phyloP scores from a whole-genome alignment of 805 yeast genomes.

The Scheffersomyces coipomensis region DNA sequence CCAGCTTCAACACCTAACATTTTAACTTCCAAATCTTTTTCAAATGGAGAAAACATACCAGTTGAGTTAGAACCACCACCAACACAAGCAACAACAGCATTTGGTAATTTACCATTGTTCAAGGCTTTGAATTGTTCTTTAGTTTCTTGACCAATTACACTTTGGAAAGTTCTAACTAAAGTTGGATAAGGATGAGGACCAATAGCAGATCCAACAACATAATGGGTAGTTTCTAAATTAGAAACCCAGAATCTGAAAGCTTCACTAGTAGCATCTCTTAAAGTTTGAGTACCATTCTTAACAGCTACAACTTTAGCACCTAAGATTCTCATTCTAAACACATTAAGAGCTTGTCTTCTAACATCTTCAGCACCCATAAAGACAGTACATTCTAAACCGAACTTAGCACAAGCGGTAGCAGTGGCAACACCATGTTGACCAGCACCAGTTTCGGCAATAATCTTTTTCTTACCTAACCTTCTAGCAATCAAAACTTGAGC shows the following conservation, averaged over 20 bases:
- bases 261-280: conserved; percentile 97
- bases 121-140: conserved; percentile 82
- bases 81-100: conserved; percentile 96
- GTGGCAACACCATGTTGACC: conserved; percentile 95
- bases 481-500: conserved; percentile 80
- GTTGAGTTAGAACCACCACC: conserved; percentile 99
- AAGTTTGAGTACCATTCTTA: conserved; percentile 89
- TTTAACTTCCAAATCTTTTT: conserved; percentile 71
- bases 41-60: conserved; percentile 95
- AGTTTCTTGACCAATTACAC: conserved; percentile 93
- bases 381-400: conserved; percentile 90
- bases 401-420: conserved; percentile 89
- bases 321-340: conserved; percentile 92
- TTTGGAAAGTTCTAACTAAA: conserved; percentile 96
- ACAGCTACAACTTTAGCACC: conserved; percentile 97
- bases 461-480: conserved; percentile 71
- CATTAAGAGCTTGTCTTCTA: conserved; percentile 96
- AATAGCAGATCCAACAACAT: conserved; percentile 96
- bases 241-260: conserved; percentile 97
- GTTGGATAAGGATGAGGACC: conserved; percentile 99
- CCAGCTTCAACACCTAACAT: conserved; percentile 97
- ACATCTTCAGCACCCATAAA: conserved; percentile 99
- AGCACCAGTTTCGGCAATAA: conserved; percentile 90
- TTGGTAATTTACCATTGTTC: conserved; percentile 83
- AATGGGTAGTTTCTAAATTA: conserved; percentile 80